Evolutionary conservation across 257 asterid genomes (phyloP).

Genomic region (Solanum verrucosum): DNA sequence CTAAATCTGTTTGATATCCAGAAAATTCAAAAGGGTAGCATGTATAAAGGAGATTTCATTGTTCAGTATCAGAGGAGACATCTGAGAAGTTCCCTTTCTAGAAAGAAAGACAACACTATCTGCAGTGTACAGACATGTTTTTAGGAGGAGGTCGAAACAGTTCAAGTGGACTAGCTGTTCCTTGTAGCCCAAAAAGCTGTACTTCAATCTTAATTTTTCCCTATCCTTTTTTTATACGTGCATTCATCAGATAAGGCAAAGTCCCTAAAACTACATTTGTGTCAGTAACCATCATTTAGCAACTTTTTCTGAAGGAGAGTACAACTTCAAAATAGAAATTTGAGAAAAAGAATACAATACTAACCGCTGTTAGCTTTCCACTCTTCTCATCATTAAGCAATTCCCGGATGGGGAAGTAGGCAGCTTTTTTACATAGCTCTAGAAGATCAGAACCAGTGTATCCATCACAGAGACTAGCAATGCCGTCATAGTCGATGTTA

Average conservation of each 20-base stretch:
- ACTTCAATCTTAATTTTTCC: background rate
- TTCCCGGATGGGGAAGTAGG: conserved; percentile 78
- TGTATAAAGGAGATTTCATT: background rate
- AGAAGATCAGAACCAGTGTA: conserved; percentile 90
- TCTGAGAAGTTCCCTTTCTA: background rate
- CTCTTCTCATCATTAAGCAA: conserved; percentile 61
- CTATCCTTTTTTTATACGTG: background rate
- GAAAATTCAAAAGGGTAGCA: background rate
- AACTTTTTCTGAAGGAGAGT: background rate
- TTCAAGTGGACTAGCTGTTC: background rate
- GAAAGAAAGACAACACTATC: background rate
- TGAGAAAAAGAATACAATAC: conserved; percentile 8
- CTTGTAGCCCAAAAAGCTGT: background rate
- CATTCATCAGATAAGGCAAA: background rate
- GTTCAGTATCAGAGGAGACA: background rate
- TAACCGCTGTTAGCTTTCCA: conserved; percentile 47
- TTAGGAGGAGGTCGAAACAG: background rate
- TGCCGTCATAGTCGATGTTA: conserved; percentile 46
- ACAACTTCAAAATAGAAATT: background rate
- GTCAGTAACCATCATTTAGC: background rate
- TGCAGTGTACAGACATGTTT: background rate
- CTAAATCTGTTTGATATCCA: background rate
- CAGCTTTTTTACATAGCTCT: conserved; percentile 89
- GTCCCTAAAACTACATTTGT: background rate
- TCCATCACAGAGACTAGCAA: conserved; percentile 75